Evolutionary conservation across 2,329 filamentous ascomycete genomes (phyloP).

Genomic region (Chalaropsis ovoidea): DNA sequence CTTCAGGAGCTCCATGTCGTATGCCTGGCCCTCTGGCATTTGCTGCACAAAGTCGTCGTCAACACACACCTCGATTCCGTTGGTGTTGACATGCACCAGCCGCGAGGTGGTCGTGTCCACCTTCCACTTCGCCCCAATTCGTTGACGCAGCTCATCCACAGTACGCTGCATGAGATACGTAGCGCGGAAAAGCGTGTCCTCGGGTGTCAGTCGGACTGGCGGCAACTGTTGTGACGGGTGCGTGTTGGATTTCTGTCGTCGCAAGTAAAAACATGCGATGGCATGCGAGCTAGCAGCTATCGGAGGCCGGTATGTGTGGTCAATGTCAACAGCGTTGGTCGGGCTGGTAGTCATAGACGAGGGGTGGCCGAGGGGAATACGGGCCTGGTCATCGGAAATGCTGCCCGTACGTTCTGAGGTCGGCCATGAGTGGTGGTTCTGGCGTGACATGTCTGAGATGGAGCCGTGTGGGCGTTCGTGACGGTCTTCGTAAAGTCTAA

Average conservation of each 20-base stretch:
- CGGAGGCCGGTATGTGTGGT: slow-evolving; percentile 71
- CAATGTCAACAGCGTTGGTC: slow-evolving; percentile 76
- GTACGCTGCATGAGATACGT: slow-evolving; percentile 75
- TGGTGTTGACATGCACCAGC: slow-evolving; percentile 60
- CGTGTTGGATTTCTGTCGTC: background rate
- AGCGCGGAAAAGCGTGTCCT: slow-evolving; percentile 57
- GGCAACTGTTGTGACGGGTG: slow-evolving; percentile 39
- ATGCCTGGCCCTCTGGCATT: slow-evolving; percentile 70
- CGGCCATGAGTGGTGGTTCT: slow-evolving; percentile 36
- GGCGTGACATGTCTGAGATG: slow-evolving; percentile 10
- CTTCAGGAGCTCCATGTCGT: slow-evolving; percentile 33
- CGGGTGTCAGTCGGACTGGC: slow-evolving; percentile 28
- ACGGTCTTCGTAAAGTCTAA: slow-evolving; percentile 58
- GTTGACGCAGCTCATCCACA: slow-evolving; percentile 59
- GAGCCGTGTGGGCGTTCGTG: slow-evolving; percentile 36
- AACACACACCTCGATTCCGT: slow-evolving; percentile 71
- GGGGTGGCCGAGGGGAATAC: slow-evolving; percentile 53
- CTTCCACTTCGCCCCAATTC: slow-evolving; percentile 68
- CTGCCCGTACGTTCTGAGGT: slow-evolving; percentile 45
- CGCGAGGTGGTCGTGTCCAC: slow-evolving; percentile 64
- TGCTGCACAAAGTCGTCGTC: slow-evolving; percentile 83
- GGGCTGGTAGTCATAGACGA: slow-evolving; percentile 50
- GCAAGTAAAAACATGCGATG: slow-evolving; percentile 81
- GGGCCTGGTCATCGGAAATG: slow-evolving; percentile 4
- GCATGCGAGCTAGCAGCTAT: slow-evolving; percentile 57